Evolutionary conservation across 2,329 filamentous ascomycete genomes (phyloP).

Genomic region (Penicillium rolfsii): DNA sequence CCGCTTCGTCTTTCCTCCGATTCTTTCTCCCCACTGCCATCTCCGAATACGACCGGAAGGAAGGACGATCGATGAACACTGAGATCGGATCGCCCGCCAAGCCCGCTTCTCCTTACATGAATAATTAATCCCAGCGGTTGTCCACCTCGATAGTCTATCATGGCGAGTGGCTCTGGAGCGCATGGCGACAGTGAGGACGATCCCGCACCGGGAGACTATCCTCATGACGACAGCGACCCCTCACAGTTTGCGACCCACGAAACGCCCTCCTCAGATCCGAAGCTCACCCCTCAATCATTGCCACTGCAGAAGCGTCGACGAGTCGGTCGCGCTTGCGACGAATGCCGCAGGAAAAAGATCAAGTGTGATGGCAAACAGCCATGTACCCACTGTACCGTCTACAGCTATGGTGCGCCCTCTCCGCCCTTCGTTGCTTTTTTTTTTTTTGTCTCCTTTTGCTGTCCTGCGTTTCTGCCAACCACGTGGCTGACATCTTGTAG

Average conservation of each 20-base stretch:
- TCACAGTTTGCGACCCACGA: constrained; percentile 31
- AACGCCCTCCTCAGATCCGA: constrained; percentile 30
- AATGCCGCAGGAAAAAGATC: constrained; percentile 83
- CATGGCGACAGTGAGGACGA: constrained; percentile 39
- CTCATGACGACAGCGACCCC: constrained; percentile 21
- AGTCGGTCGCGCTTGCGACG: constrained; percentile 79
- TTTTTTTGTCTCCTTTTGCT: background rate
- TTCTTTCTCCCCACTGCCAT: background rate
- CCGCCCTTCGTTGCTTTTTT: background rate
- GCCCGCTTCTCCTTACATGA: constrained; percentile 29
- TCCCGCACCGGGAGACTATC: constrained; percentile 26
- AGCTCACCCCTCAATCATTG: constrained; percentile 37
- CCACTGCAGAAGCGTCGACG: constrained; percentile 76
- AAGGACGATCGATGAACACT: constrained; percentile 24
- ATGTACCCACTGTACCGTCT: constrained; percentile 95
- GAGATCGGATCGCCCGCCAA: constrained; percentile 26
- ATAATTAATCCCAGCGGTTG: constrained; percentile 17
- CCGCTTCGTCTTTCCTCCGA: background rate
- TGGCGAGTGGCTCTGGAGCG: constrained; percentile 31
- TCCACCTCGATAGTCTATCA: constrained; percentile 19
- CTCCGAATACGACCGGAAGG: constrained; percentile 21
- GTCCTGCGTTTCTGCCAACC: background rate
- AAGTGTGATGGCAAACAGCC: constrained; percentile 86
- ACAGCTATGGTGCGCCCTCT: constrained; percentile 81
- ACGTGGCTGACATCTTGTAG: constrained; percentile 51